Evolutionary conservation across 1,284 basidiomycete genomes (phyloP).

Genomic region (Salmacisia buchloeana): DNA sequence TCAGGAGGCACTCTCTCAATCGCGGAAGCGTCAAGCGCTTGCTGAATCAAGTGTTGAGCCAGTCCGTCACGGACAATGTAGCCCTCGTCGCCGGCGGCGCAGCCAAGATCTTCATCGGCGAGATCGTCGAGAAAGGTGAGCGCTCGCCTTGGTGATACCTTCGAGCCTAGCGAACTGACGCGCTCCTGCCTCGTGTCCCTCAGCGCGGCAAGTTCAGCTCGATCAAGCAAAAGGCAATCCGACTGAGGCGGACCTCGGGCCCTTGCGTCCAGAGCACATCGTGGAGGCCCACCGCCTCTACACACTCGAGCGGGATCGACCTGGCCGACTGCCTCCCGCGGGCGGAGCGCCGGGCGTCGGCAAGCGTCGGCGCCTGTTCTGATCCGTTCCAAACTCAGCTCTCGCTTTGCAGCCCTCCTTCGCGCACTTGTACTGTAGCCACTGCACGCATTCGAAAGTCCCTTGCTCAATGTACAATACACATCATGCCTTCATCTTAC

Average conservation of each 20-base stretch:
- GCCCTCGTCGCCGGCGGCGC: conserved; percentile 83
- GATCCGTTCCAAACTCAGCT: neutral
- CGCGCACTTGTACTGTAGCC: neutral
- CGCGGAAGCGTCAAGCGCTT: conserved; percentile 56
- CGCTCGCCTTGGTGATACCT: conserved; percentile 9
- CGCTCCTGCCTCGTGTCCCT: conserved; percentile 11
- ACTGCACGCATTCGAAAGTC: no score
- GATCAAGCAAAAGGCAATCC: conserved; percentile 60
- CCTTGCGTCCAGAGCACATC: conserved; percentile 76
- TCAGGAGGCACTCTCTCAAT: neutral
- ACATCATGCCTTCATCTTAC: no score
- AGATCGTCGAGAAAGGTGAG: conserved; percentile 78
- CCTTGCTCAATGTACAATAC: no score
- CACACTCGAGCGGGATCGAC: conserved; percentile 64
- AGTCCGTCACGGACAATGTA: conserved; percentile 74
- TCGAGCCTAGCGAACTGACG: no score
- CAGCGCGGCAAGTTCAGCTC: conserved; percentile 71
- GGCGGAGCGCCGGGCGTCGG: conserved; percentile 35
- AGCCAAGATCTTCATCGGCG: conserved; percentile 83
- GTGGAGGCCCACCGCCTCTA: conserved; percentile 80
- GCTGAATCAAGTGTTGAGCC: conserved; percentile 71
- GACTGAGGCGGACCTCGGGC: conserved; percentile 54
- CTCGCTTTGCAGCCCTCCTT: neutral
- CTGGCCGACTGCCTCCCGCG: conserved; percentile 39
- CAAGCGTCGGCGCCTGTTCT: conserved; percentile 40